phyloP scores from a whole-genome alignment of 257 asterid genomes.

The Primulina tabacum region DNA sequence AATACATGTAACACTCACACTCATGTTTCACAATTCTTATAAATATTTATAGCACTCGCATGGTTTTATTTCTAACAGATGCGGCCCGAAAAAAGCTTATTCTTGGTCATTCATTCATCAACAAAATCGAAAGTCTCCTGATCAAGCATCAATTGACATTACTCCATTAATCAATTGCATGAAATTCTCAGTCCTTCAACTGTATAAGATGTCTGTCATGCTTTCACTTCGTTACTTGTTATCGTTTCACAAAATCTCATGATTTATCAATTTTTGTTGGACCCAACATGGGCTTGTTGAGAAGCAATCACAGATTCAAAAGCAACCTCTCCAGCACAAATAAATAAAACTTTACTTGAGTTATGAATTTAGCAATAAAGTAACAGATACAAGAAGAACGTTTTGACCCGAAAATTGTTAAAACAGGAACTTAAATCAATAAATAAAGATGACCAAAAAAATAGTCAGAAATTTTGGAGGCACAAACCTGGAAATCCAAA shows the following conservation, averaged over 20 bases:
- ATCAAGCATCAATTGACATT: not conserved
- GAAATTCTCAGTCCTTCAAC: not conserved
- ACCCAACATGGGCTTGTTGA: too few relatives aligned
- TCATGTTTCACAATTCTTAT: not conserved
- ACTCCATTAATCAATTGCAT: not conserved
- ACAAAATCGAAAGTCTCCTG: not conserved
- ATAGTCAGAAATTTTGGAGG: not conserved
- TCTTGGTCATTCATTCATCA: not conserved
- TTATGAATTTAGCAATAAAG: not conserved
- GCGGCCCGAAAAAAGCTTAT: too few relatives aligned
- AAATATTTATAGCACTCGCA: too few relatives aligned
- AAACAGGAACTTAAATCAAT: not conserved
- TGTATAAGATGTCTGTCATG: too few relatives aligned
- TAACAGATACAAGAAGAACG: too few relatives aligned
- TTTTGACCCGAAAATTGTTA: not conserved
- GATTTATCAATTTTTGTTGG: too few relatives aligned
- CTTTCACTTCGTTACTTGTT: too few relatives aligned
- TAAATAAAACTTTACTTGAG: too few relatives aligned
- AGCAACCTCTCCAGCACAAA: not conserved
- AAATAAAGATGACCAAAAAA: constrained; percentile 4
- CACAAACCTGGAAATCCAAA: constrained; percentile 73
- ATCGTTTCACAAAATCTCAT: too few relatives aligned
- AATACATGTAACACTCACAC: constrained; percentile 5
- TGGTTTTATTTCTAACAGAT: too few relatives aligned
- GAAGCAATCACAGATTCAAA: too few relatives aligned